Base-by-base conservation (phyloP, 139 green algal species). In the Auxenochlorella pyrenoidosa region DNA sequence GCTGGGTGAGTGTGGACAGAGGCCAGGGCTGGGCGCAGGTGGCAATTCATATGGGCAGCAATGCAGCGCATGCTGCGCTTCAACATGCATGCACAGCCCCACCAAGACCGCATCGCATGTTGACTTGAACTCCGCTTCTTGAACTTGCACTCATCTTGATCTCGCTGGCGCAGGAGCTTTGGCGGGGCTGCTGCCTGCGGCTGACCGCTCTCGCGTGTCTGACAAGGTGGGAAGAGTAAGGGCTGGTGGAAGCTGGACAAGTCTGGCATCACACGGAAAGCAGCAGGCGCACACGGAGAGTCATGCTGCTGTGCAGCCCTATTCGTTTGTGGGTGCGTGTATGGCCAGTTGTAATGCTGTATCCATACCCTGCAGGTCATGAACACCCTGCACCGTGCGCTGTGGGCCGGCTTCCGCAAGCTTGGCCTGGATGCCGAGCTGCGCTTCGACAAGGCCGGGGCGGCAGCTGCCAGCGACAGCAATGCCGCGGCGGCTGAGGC, bases 331-430 rank as follows among this genome's bases (percentile, higher is more conserved):
- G 47, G 47, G 47, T 10, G 47, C 47, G 10, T 54, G 47, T 10
- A 10, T 54, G 47, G 47, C 10, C 10, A 54, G 47, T 54, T 13
- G 54, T 4, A 8, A 22, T 4, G 54, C 54, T 24, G 15, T 13
- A 22, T 63, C 15, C 16, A 24, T 24, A 24, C 13, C 54, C 54
- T 63, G 80, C 41, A 85, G 80, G 75, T 22, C 40, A 85, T 65
- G 63, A 30, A 38, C 60, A 54, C 30, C 12, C 40, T 85, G 80
- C 80, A 85, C 12, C 80, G 80, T 30, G 40, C 60, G 22, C 18
- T 85, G 36, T 85, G 80, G 80, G 43, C 60, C 80, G 38, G 63
- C 54, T 85, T 85, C 80, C 40, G 80, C 34, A 21, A 36, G 60
- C 40, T 63, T 0, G 63, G 63, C 28, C 80, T 85, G 63, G 63